phyloP scores from a whole-genome alignment of 2,329 filamentous ascomycete genomes.

The Scytalidium sp. region DNA sequence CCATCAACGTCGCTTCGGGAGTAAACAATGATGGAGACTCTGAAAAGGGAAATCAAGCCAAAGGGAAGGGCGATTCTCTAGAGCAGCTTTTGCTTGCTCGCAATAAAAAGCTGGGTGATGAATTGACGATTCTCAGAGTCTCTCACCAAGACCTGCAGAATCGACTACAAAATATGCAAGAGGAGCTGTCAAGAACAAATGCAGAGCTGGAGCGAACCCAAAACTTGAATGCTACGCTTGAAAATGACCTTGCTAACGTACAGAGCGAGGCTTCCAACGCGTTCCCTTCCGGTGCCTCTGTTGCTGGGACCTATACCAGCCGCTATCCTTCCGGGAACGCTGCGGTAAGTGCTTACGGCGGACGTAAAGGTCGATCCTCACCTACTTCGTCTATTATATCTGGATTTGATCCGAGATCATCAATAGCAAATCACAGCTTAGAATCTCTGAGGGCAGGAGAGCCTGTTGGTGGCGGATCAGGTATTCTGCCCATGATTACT shows the following conservation, averaged over 20 bases:
- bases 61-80: constrained; percentile 72
- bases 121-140: constrained; percentile 87
- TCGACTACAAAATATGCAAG: constrained; percentile 75
- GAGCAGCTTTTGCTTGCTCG: constrained; percentile 88
- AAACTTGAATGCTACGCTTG: constrained; percentile 81
- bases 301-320: constrained; percentile 86
- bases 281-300: constrained; percentile 86
- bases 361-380: constrained; percentile 70
- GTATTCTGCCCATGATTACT: constrained; percentile 96
- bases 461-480: constrained; percentile 70
- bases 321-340: constrained; percentile 65
- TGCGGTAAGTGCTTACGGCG: constrained; percentile 36
- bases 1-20: constrained; percentile 32
- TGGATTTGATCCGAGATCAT: constrained; percentile 74
- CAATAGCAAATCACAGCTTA: constrained; percentile 44
- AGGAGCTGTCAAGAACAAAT: constrained; percentile 79
- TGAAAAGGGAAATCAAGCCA: constrained; percentile 48
- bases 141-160: constrained; percentile 89
- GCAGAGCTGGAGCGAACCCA: constrained; percentile 83
- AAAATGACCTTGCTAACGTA: constrained; percentile 84
- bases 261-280: constrained; percentile 81
- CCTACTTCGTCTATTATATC: constrained; percentile 98
- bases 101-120: constrained; percentile 95
- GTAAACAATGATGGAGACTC: constrained; percentile 17
- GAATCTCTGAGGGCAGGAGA: constrained; percentile 59